Evolutionary conservation across 1,284 basidiomycete species (phyloP).

Genomic region (Psilocybe mexicana): DNA sequence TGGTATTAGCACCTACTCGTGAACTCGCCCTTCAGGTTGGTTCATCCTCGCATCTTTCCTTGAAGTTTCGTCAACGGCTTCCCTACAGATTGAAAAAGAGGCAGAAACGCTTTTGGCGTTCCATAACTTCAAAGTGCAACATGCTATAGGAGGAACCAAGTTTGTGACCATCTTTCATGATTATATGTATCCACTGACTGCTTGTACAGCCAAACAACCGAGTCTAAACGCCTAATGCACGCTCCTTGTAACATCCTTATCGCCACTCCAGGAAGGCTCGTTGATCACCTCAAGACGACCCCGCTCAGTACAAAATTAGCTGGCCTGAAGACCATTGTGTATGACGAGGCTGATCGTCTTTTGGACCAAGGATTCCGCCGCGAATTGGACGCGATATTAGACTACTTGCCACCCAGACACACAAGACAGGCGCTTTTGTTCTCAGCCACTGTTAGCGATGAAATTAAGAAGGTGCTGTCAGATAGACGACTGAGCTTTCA

Average conservation of each 20-base stretch:
- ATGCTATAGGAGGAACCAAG: conserved; percentile 58
- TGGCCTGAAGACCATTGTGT: conserved; percentile 76
- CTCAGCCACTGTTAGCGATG: conserved; percentile 61
- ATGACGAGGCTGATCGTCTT: conserved; percentile 90
- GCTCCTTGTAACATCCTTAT: conserved; percentile 78
- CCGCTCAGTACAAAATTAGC: conserved; percentile 34
- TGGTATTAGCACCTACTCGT: conserved; percentile 86
- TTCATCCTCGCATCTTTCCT: not conserved
- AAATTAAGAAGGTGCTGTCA: conserved; percentile 35
- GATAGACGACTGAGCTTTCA: not conserved
- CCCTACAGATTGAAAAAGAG: conserved; percentile 56
- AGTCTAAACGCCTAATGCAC: conserved; percentile 27
- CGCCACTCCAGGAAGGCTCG: conserved; percentile 87
- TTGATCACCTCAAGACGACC: conserved; percentile 70
- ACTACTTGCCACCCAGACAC: conserved; percentile 39
- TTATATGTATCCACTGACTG: not conserved
- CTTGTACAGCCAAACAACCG: conserved; percentile 34
- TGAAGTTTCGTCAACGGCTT: not conserved
- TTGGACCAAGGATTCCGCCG: conserved; percentile 89
- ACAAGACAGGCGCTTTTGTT: conserved; percentile 78
- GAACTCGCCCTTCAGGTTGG: conserved; percentile 87
- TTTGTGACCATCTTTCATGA: conserved; percentile 18
- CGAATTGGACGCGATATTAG: conserved; percentile 77
- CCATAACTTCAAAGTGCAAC: conserved; percentile 39
- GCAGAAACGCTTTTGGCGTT: conserved; percentile 74